Evolutionary conservation across 495 filamentous ascomycete species (phyloP).

Genomic region (Aspergillus cristatus): DNA sequence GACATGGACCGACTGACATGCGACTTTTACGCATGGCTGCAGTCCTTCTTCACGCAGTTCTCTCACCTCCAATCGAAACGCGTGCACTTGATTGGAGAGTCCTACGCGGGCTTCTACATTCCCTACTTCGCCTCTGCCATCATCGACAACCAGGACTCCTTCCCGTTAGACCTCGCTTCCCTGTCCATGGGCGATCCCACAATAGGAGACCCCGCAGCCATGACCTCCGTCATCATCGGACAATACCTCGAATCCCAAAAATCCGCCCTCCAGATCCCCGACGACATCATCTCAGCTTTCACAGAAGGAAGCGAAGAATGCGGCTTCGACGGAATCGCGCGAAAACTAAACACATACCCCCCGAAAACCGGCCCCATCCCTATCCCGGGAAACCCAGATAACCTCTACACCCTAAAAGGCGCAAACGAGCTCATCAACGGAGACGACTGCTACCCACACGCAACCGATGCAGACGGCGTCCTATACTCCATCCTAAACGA

Average conservation of each 20-base stretch:
- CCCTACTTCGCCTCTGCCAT: constrained; percentile 32
- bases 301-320: constrained; percentile 20
- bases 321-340: constrained; percentile 23
- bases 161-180: constrained; percentile 25
- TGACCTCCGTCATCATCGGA: constrained; percentile 19
- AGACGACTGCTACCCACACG: constrained; percentile 15
- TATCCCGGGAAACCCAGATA: constrained; percentile 29
- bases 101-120: constrained; percentile 33
- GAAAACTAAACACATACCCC: constrained; percentile 21
- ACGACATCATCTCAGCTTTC: constrained; percentile 22
- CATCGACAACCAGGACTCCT: constrained; percentile 16
- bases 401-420: constrained; percentile 21
- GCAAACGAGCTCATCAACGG: constrained; percentile 8
- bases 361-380: constrained; percentile 20
- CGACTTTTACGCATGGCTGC: constrained; percentile 30
- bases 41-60: constrained; percentile 24
- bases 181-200: constrained; percentile 28
- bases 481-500: constrained; percentile 22
- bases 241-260: constrained; percentile 19
- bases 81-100: constrained; percentile 34
- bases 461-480: constrained; percentile 16
- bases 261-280: constrained; percentile 12
- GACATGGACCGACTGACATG: constrained; percentile 22
- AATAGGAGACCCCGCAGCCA: constrained; percentile 25
- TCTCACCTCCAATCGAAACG: constrained; percentile 24